These are phyloP conservation scores for Cercospora brassicicola DNA, from an alignment of 2,329 filamentous ascomycete genomes.

Conservation along the genomic window DNA sequence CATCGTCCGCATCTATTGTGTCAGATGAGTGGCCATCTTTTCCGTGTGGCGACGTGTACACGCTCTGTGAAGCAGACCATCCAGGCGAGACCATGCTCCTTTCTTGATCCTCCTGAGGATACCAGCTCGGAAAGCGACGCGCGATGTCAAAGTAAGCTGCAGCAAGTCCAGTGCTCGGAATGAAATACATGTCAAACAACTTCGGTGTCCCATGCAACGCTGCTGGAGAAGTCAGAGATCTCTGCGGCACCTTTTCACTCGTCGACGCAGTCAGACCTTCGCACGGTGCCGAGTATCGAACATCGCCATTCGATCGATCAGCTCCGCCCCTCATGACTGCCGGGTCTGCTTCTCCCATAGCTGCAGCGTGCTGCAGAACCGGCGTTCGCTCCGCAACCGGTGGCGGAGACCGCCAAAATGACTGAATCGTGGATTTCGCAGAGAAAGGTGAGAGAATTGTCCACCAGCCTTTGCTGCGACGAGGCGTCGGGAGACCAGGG, in stretches of 20 bases:
- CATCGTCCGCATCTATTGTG: background rate
- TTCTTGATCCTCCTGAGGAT: background rate
- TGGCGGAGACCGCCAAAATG: constrained; percentile 34
- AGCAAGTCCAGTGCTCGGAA: constrained; percentile 38
- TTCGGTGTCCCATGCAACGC: constrained; percentile 22
- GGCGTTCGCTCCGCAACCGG: constrained; percentile 16
- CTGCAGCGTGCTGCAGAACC: constrained; percentile 30
- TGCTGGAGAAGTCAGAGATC: constrained; percentile 36
- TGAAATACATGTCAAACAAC: constrained; percentile 37
- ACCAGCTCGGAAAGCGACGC: constrained; percentile 27
- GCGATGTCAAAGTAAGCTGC: constrained; percentile 37
- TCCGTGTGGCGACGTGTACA: constrained; percentile 16
- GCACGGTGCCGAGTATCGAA: constrained; percentile 29
- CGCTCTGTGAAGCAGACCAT: constrained; percentile 34
- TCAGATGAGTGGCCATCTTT: background rate
- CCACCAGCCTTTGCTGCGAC: constrained; percentile 72
- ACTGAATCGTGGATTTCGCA: constrained; percentile 24
- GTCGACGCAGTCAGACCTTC: background rate
- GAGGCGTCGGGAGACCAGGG: constrained; percentile 50
- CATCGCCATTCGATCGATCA: constrained; percentile 19
- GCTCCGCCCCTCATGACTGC: constrained; percentile 13
- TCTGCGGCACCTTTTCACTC: constrained; percentile 17
- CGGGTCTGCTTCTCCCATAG: constrained; percentile 27
- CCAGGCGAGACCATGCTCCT: constrained; percentile 11
- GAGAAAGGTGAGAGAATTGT: constrained; percentile 72